Percentiles rank a stretch among this genome's conserved stretches.
These are phyloP conservation scores for Saprolegnia diclina DNA, from an alignment of 352 stramenopile species.

Conservation along the genomic window DNA sequence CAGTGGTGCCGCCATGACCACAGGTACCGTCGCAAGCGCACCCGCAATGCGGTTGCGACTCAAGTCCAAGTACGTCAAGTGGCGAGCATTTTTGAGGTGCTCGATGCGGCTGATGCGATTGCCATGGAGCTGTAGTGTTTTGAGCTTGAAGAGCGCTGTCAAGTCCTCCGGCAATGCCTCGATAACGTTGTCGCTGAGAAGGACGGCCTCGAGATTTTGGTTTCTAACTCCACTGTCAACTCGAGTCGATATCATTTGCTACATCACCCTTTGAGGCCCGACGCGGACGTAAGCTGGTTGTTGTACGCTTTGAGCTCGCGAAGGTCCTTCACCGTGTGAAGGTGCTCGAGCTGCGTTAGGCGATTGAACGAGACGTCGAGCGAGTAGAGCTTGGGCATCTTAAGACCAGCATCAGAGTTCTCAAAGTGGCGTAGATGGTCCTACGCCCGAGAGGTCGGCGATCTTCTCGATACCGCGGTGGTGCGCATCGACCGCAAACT, in stretches of 20 bases:
- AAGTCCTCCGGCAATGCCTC: constrained; percentile 53
- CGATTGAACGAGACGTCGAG: constrained; percentile 78
- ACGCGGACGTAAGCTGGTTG: constrained; percentile 54
- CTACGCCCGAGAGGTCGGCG: constrained; percentile 55
- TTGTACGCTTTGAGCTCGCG: constrained; percentile 79
- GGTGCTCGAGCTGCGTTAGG: constrained; percentile 47
- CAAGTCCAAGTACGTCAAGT: constrained; percentile 63
- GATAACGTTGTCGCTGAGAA: constrained; percentile 73
- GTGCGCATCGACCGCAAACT: constrained; percentile 72
- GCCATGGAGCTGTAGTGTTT: constrained; percentile 61
- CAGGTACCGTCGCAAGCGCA: constrained; percentile 39
- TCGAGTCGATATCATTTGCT: not conserved
- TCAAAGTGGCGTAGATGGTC: constrained; percentile 5
- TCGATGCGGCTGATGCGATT: constrained; percentile 51
- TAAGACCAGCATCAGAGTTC: not conserved
- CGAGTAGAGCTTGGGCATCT: constrained; percentile 66
- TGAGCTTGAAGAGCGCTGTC: constrained; percentile 55
- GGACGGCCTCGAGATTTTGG: constrained; percentile 51
- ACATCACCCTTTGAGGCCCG: constrained; percentile 42
- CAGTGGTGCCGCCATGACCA: not conserved
- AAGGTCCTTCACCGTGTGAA: constrained; percentile 55
- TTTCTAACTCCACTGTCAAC: constrained; percentile 33
- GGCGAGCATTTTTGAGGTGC: constrained; percentile 44
- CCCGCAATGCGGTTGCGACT: constrained; percentile 52
- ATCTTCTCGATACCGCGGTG: constrained; percentile 60